Base-by-base conservation (phyloP, 495 filamentous ascomycete genomes). In the Lophium mytilinum region DNA sequence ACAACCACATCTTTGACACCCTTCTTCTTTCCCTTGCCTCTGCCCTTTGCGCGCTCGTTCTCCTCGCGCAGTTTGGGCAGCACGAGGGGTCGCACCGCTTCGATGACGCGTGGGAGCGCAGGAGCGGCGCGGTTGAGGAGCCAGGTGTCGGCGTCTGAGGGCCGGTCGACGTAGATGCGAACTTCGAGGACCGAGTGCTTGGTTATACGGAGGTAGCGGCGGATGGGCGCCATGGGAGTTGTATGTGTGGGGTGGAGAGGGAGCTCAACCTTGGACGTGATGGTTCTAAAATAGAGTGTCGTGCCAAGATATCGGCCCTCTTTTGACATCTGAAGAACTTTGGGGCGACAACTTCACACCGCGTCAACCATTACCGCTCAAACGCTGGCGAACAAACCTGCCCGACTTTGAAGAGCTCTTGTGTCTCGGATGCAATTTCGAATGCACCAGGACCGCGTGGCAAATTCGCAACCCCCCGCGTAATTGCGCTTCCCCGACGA, bases 121-220 rank as follows among this genome's bases (percentile, higher is more conserved):
- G 86, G 83, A 57, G 87, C 76, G 45, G 82, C 79, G 15, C 84
- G 70, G 58, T 82, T 82, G 45, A 95, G 79, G 9, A 98, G 83
- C 93, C 93, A 98, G 57, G 83, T 76, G 40, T 84, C 79, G 6
- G 75, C 76, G 43, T 94, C 84, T 8, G 86, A 81, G 2, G 93
- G 93, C 55, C 88, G 89, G 55, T 96, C 93, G 43, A 96, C 82
- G 72, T 96, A 98, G 64, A 98, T 92, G 40, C 92, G 89, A 49
- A 85, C 87, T 78, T 98, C 93, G 46, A 98, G 80, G 53, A 96
- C 90, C 15, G 93, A 94, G 71, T 87, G 87, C 67, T 90, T 87
- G 56, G 84, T 87, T 56, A 93, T 91, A 46, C 88, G 79, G 52
- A 93, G 81, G 63, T 93, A 93, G 60, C 88, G 81, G 37, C 88